Conservation (phyloP, 164 flowering plant genomes). For the Liquidambar formosana region DNA sequence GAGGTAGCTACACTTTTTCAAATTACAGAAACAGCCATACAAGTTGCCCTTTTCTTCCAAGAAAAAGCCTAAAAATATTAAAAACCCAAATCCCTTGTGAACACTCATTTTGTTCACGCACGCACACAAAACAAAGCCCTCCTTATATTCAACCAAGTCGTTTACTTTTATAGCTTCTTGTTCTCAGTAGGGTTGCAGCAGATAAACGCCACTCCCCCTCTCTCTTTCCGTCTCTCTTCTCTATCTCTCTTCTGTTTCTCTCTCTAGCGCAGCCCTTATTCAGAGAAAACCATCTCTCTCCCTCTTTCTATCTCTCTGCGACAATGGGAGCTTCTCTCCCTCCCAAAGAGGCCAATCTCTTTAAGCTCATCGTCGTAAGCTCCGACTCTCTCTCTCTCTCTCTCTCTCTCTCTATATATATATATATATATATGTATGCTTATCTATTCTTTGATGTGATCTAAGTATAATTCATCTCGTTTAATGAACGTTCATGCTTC, state of each 20-base stretch:
- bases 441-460: no score
- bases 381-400: constrained; percentile 15
- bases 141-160: neutral
- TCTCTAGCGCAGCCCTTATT: constrained; percentile 17
- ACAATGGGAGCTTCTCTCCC: constrained; percentile 94
- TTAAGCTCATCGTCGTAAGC: constrained; percentile 97
- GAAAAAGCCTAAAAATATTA: no score
- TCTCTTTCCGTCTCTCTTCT: neutral
- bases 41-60: no score
- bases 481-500: neutral
- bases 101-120: neutral
- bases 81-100: no score
- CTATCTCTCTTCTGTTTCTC: neutral
- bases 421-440: neutral
- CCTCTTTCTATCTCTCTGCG: constrained; percentile 4
- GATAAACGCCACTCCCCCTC: constrained; percentile 46
- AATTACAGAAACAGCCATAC: no score
- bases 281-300: constrained; percentile 1
- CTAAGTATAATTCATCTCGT: no score
- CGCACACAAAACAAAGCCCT: neutral
- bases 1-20: no score
- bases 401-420: neutral
- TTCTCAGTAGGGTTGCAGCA: constrained; percentile 71
- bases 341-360: constrained; percentile 96
- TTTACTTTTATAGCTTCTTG: neutral